Evolutionary conservation across 345 rosid species (phyloP).

Genomic region (Psidium friedrichsthalianum): DNA sequence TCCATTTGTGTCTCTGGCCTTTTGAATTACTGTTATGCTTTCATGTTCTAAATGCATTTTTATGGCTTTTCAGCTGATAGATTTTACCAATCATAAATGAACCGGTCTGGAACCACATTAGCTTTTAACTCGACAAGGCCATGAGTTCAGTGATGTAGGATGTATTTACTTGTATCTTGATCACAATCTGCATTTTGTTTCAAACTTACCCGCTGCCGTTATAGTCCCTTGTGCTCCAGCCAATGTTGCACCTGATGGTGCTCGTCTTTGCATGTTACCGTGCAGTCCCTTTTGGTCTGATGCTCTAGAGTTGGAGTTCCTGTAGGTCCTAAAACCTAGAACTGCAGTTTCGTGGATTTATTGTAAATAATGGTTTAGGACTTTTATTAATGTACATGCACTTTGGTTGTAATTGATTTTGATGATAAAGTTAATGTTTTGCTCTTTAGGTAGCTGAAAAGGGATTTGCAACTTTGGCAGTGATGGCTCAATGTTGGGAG

Average conservation of each 20-base stretch:
- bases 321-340: background rate
- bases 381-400: background rate
- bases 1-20: background rate
- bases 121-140: background rate
- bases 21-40: background rate
- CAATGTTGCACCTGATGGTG: background rate
- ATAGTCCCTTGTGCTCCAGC: background rate
- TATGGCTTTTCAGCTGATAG: background rate
- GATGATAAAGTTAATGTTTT: background rate
- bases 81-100: background rate
- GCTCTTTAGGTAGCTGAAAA: conserved; percentile 42
- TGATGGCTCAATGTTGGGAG: conserved; percentile 64
- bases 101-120: background rate
- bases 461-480: conserved; percentile 63
- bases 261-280: background rate
- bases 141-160: background rate
- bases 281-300: background rate
- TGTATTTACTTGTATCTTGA: background rate
- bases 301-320: background rate
- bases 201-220: background rate
- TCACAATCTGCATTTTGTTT: background rate
- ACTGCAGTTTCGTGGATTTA: background rate
- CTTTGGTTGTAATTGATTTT: background rate
- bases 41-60: background rate
- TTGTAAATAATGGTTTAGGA: background rate